Evolutionary conservation across 345 rosid species (phyloP), one percentile per base, ranked within the genome.

Genomic region (Eutrema japonicum): DNA sequence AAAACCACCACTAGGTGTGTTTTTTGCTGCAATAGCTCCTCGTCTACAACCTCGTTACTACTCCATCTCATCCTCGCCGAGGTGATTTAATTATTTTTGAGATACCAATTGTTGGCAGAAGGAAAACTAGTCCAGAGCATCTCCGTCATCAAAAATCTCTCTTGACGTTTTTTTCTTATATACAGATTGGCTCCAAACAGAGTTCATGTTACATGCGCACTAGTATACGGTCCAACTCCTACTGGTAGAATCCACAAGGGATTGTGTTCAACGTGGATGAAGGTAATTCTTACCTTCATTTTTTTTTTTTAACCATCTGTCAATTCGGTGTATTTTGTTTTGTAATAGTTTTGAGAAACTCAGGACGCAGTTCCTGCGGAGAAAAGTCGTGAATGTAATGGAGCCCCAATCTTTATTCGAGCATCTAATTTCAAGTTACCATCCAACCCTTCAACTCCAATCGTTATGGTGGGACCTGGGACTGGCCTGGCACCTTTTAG

Each of bases 231-330:
- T 62, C 84, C 87, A 75, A 91, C 92, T 48, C 92, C 96, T 29
- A 80, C 93, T 4, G 97, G 96, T 48, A 86, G 99, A 72, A 76
- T 84, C 66, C 99, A 92, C 82, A 87, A 78, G 74, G 99, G 99
- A 73, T 81, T 95, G 68, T 95, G 99, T 81, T 95, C 99, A 18
- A 95, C 96, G 33, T 95, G 99, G 99, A 89, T 91, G 90, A 91
- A 87, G 97, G 97, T 86, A 70, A 13, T 29, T 22, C 51, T 70
- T 32, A 38, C 69, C 36, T 18, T 54, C 40, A 7, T 10, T 32
- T n/a, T 40, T 38, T 13, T 5, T 11, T 56, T 32, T 3, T 27
- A 18, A 18, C 29, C 40, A 6, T 14, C 40, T 18, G n/a, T 32
- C 10, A 45, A 3, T 38, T 35, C 11, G 38, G 50, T 62, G 53